Conservation (phyloP, 1,284 basidiomycete species). For the Rhodotorula sp. region DNA sequence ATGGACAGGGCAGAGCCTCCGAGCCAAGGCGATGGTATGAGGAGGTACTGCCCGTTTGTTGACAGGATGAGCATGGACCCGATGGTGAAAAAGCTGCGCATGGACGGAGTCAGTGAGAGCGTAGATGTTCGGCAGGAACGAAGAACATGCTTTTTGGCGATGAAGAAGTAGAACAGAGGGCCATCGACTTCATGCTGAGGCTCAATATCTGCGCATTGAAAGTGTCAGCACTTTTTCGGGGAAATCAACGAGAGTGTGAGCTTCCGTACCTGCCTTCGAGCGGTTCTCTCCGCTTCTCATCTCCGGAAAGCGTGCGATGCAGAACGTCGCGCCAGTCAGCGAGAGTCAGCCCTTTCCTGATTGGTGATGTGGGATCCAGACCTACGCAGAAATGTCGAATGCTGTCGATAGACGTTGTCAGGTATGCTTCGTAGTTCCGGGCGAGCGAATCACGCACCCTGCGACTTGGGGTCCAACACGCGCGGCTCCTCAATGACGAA, state of each 20-base stretch:
- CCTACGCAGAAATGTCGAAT: not conserved
- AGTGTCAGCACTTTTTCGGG: not conserved
- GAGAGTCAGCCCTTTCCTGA: too few relatives aligned
- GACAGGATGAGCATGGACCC: slow-evolving; percentile 10
- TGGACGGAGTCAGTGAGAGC: not conserved
- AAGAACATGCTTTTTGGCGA: not conserved
- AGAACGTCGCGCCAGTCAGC: not conserved
- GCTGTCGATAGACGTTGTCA: not conserved
- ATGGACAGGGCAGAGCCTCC: slow-evolving; percentile 5
- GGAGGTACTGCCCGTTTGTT: not conserved
- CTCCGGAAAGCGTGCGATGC: too few relatives aligned
- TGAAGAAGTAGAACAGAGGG: slow-evolving; percentile 9
- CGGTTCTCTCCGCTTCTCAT: not conserved
- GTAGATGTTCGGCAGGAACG: too few relatives aligned
- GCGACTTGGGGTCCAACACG: not conserved
- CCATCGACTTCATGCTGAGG: not conserved
- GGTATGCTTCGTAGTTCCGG: not conserved
- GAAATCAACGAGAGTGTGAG: not conserved
- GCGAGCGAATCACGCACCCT: not conserved
- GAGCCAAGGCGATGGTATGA: slow-evolving; percentile 1
- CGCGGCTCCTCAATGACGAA: not conserved
- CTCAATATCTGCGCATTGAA: not conserved
- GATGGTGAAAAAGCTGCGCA: slow-evolving; percentile 8
- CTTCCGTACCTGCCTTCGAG: too few relatives aligned
- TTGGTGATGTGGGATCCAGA: not conserved